Base-by-base conservation (phyloP, 2,329 filamentous ascomycete genomes). In the Fusarium nurragi region DNA sequence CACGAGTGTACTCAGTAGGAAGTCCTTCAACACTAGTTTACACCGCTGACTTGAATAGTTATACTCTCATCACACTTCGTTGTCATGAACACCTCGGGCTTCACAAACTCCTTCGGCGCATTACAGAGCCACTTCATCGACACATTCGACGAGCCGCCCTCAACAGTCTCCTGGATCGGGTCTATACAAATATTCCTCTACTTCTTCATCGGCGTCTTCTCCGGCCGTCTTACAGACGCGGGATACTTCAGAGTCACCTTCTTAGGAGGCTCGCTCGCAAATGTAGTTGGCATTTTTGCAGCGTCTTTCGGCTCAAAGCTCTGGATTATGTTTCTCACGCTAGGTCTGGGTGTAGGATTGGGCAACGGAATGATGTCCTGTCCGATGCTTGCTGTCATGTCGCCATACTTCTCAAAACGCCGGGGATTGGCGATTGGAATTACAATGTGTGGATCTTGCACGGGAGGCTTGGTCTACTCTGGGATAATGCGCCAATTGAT, bases 1-100 rank as follows among this genome's bases (percentile, higher is more conserved):
- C 4, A 40, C 5, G 1, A 18, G 26, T 6, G n/a, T 21, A 10
- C 34, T 26, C 6, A 25, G 34, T 54, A 34, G 18, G 43, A 13
- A 4, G 2, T 7, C 4, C 8, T 14, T 9, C 2, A 2, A 3
- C 5, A 1, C 1, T 12, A 1, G 3, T 1, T 3, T 6, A 3
- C 5, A 2, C 16, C 4, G 9, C 11, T 38, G 5, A 26, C 18
- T 5, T 8, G 7, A 3, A 10, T 32, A 54, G 51, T 54, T 6
- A n/a, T 54, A 12, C 36, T 49, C 1, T 49, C 43, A 1, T 38
- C 34, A 0, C 51, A 49, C 9, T 49, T 49, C 12, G 43, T 40
- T 4, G 43, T 49, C 2, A 40, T 54, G 32, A 49, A 54, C 21
- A 54, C 43, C 3, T 54, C 51, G 0, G 51, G 43, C 3, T 49